Evolutionary conservation across 2,329 filamentous ascomycete genomes (phyloP).

Genomic region (Sarocladium oryzae): DNA sequence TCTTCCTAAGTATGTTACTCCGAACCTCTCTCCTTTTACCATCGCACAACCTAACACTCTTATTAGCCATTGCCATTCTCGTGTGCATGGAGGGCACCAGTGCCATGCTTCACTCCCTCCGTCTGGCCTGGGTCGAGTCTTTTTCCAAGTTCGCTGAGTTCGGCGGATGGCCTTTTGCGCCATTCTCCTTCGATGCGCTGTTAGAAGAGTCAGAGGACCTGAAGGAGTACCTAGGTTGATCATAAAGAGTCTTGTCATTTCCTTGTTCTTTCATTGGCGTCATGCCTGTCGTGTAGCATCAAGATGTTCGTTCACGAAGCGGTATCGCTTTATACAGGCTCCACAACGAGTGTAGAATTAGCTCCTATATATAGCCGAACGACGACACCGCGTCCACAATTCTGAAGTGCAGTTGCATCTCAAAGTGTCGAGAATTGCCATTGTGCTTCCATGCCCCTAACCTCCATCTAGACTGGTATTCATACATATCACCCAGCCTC

Average conservation of each 20-base stretch:
- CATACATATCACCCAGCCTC: too few species aligned
- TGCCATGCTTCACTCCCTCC: slow-evolving; percentile 87
- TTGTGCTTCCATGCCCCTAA: too few species aligned
- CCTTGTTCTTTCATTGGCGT: not conserved
- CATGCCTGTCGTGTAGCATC: not conserved
- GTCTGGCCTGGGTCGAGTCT: slow-evolving; percentile 93
- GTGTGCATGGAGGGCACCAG: slow-evolving; percentile 95
- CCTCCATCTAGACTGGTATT: too few species aligned
- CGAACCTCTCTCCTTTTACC: not conserved
- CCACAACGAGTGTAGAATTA: slow-evolving; percentile 5
- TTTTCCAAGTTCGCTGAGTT: slow-evolving; percentile 98
- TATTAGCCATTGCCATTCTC: slow-evolving; percentile 50
- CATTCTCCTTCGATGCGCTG: slow-evolving; percentile 79
- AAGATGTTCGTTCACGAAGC: not conserved
- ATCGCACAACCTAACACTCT: slow-evolving; percentile 17
- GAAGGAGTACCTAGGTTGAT: slow-evolving; percentile 47
- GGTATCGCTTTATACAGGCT: too few species aligned
- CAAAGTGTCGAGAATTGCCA: not conserved
- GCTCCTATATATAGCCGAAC: not conserved
- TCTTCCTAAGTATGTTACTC: slow-evolving; percentile 58
- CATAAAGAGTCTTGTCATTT: slow-evolving; percentile 9
- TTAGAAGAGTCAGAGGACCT: slow-evolving; percentile 73
- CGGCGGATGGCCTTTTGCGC: slow-evolving; percentile 77
- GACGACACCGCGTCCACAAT: not conserved
- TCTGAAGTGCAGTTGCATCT: not conserved